Evolutionary conservation across 2,329 filamentous ascomycete species (phyloP).

Genomic region (Bertia moriformis): DNA sequence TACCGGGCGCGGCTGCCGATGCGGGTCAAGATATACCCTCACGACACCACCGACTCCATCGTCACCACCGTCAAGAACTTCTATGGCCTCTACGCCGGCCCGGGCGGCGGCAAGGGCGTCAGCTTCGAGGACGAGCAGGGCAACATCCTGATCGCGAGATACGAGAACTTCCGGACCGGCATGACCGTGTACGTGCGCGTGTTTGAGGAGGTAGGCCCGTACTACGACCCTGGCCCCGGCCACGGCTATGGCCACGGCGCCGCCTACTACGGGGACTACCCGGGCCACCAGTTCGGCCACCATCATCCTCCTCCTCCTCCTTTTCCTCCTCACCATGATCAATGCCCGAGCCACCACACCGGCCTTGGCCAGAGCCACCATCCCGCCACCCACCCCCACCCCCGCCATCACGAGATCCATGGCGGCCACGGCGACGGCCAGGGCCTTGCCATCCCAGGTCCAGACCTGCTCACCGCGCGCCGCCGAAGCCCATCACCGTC

Average conservation of each 20-base stretch:
- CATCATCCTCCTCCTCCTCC: slow-evolving; percentile 25
- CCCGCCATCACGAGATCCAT: slow-evolving; percentile 28
- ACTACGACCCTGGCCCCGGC: slow-evolving; percentile 3
- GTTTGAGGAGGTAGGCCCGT: slow-evolving; percentile 36
- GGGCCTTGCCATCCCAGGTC: slow-evolving; percentile 52
- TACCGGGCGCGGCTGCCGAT: slow-evolving; percentile 66
- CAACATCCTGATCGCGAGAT: slow-evolving; percentile 83
- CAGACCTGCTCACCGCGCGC: slow-evolving; percentile 48
- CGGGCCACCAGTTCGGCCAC: slow-evolving; percentile 19
- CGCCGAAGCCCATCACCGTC: slow-evolving; percentile 69
- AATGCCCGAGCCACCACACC: slow-evolving; percentile 32
- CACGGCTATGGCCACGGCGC: slow-evolving; percentile 6
- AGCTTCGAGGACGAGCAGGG: slow-evolving; percentile 87
- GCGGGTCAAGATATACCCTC: slow-evolving; percentile 79
- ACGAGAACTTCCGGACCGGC: slow-evolving; percentile 86
- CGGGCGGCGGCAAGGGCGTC: slow-evolving; percentile 59
- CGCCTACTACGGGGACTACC: neutral
- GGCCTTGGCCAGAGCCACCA: slow-evolving; percentile 45
- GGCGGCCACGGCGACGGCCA: slow-evolving; percentile 37
- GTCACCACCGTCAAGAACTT: slow-evolving; percentile 98
- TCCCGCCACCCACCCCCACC: slow-evolving; percentile 28
- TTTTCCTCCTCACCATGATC: slow-evolving; percentile 36
- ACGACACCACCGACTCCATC: slow-evolving; percentile 95
- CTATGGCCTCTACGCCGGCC: slow-evolving; percentile 79
- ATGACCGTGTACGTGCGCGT: slow-evolving; percentile 90